Evolutionary conservation across 2,329 filamentous ascomycete genomes (phyloP).

Genomic region (Cytospora leucostoma): DNA sequence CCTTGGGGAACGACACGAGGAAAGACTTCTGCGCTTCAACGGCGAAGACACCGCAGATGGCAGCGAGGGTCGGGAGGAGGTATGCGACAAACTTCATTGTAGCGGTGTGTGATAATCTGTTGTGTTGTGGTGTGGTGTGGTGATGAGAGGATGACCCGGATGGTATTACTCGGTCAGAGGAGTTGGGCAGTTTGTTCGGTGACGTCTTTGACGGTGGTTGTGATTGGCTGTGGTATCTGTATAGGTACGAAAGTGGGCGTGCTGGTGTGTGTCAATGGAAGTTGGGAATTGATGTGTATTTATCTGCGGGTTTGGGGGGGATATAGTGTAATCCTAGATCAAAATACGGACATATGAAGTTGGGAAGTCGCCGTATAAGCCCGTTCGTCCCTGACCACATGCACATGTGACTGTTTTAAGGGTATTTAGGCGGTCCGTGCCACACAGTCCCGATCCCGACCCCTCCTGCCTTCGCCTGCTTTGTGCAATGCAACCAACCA

Average conservation of each 20-base stretch:
- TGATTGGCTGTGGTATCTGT: neutral
- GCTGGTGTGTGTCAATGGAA: neutral
- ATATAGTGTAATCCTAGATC: neutral
- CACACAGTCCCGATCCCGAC: neutral
- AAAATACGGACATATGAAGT: neutral
- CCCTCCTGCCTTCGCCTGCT: neutral
- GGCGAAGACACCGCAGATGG: conserved; percentile 60
- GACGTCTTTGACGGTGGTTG: neutral
- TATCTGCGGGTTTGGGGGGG: neutral
- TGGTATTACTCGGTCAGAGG: neutral
- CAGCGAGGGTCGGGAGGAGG: conserved; percentile 57
- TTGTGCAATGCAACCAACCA: neutral
- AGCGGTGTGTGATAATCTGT: conserved; percentile 26
- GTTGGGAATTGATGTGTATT: neutral
- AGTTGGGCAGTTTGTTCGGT: neutral
- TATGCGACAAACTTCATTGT: conserved; percentile 65
- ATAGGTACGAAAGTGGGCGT: neutral
- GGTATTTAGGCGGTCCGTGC: neutral
- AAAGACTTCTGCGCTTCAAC: conserved; percentile 71
- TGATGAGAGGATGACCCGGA: neutral
- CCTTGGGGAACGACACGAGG: conserved; percentile 74
- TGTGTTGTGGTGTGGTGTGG: conserved; percentile 2
- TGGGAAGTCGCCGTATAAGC: neutral
- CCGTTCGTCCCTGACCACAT: neutral
- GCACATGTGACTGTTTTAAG: neutral